phyloP scores from a whole-genome alignment of 208 protist species.

The Leishmania aethiopica region DNA sequence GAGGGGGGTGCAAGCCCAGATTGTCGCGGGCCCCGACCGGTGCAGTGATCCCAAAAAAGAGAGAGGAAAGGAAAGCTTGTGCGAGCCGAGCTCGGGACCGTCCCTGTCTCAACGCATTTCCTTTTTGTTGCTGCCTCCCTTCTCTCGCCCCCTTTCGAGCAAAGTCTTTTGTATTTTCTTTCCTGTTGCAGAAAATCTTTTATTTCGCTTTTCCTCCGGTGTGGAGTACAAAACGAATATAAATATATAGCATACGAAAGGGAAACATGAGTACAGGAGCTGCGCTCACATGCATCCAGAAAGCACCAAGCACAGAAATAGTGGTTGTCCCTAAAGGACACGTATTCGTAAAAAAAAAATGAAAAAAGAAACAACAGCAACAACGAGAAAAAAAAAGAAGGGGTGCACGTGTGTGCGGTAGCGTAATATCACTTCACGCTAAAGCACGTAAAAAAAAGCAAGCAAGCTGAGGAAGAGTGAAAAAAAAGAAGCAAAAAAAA shows the following conservation, averaged over 20 bases:
- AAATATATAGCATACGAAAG: neutral
- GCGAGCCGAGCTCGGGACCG: neutral
- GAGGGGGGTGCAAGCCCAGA: neutral
- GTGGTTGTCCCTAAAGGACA: neutral
- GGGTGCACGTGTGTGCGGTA: neutral
- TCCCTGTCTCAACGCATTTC: neutral
- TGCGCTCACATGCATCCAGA: neutral
- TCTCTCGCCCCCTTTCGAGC: neutral
- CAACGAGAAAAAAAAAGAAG: constrained; percentile 4
- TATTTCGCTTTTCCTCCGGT: neutral
- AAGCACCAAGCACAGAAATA: neutral
- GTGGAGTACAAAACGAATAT: neutral
- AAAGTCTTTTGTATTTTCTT: neutral
- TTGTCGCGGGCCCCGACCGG: neutral
- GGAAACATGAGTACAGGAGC: neutral
- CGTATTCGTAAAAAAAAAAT: neutral
- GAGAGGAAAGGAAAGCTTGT: neutral
- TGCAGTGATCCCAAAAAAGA: neutral
- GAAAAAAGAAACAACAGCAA: no score
- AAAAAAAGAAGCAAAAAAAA: neutral
- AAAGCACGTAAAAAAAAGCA: neutral
- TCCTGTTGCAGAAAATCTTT: neutral
- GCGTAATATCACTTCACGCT: neutral
- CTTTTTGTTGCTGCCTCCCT: neutral
- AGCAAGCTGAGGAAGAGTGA: neutral